Evolutionary conservation across 805 yeast species (phyloP).

Genomic region (Blastobotrys americana): DNA sequence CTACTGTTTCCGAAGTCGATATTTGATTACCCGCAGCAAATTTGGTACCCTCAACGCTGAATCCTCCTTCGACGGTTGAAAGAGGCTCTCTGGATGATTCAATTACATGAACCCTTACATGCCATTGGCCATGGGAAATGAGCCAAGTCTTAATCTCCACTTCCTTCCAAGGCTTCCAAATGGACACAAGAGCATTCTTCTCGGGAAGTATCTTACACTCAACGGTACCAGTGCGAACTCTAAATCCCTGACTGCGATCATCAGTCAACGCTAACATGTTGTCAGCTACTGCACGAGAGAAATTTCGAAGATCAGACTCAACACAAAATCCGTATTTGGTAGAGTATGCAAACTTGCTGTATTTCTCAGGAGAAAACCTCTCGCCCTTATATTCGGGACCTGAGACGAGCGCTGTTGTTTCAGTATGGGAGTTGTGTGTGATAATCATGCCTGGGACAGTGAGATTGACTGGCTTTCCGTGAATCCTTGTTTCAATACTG

Average conservation of each 20-base stretch:
- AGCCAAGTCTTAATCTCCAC: constrained; percentile 20
- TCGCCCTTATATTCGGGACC: constrained; percentile 10
- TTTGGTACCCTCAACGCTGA: neutral
- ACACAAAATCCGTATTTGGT: constrained; percentile 20
- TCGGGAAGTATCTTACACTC: constrained; percentile 9
- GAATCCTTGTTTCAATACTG: constrained; percentile 1
- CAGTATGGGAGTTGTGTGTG: constrained; percentile 5
- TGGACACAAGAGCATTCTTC: constrained; percentile 11
- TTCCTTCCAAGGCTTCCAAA: constrained; percentile 18
- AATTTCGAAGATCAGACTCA: constrained; percentile 11
- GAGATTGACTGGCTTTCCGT: neutral
- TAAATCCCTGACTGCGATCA: constrained; percentile 15
- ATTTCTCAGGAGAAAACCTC: constrained; percentile 15
- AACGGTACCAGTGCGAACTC: constrained; percentile 10
- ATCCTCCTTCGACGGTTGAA: constrained; percentile 18
- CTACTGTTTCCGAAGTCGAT: neutral
- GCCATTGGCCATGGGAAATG: constrained; percentile 19
- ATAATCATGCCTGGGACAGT: constrained; percentile 13
- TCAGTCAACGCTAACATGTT: constrained; percentile 19
- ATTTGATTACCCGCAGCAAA: neutral
- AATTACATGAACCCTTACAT: constrained; percentile 18
- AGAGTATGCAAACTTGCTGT: constrained; percentile 25
- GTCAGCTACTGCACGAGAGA: constrained; percentile 16
- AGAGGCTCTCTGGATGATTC: constrained; percentile 6
- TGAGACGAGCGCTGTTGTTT: constrained; percentile 10